Evolutionary conservation across 345 rosid species (phyloP), one percentile per base, ranked within the genome.

Genomic region (Sisymbrium irio): DNA sequence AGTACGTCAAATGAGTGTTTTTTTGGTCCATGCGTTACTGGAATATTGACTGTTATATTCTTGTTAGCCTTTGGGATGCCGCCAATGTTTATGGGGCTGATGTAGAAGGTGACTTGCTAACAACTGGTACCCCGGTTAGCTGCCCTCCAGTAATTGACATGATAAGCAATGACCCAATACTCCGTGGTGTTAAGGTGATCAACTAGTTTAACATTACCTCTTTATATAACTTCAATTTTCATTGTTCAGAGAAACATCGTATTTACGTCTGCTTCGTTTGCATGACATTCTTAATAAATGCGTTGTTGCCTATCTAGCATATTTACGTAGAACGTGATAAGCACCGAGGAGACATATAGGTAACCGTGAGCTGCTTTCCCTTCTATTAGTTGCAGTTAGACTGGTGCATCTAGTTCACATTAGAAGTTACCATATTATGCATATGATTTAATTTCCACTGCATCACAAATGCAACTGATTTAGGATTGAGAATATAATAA

Each of bases 81-180:
- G 79, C 74, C 79, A 94, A 88, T 73, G 98, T 87, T 36, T 88
- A 84, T 80, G 98, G 98, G 65, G 82, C 72, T 75, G 84, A 84
- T 22, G 40, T 82, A 61, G 82, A 88, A 65, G 95, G 90, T 22
- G 96, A 94, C 65, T 77, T 82, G 77, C 71, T 88, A 61, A 87
- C 89, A 55, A 94, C 90, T 45, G 98, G 97, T 12, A 84, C 88
- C 65, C 97, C 97, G 71, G 83, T 94, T 30, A 77, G 77, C 76
- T 85, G 87, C 78, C 97, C 98, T 75, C 98, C 98, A 15, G 76
- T 94, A 67, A 72, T 91, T 78, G 96, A 87, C 76, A 82, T 94
- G 91, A 85, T 94, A 79, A 94, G 97, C 77, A 94, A 88, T 76
- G 98, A 94, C 77, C 96, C 97, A 63, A 77, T 94, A 72, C 98